phyloP scores from a whole-genome alignment of 331 rosid species.

The Pyrus hybrid region DNA sequence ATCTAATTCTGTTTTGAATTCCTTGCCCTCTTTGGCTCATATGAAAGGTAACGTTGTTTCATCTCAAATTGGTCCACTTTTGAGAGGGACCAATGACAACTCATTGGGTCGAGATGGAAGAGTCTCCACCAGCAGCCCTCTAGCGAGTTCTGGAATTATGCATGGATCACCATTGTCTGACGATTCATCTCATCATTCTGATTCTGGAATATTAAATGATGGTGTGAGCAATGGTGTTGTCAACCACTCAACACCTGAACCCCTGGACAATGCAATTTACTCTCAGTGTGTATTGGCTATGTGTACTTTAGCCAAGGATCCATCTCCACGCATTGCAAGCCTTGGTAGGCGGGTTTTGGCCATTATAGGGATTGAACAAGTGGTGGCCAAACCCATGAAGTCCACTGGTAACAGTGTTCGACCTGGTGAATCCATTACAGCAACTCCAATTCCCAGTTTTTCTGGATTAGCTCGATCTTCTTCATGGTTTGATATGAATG shows the following conservation, averaged over 20 bases:
- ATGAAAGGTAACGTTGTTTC: constrained; percentile 51
- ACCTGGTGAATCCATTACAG: constrained; percentile 35
- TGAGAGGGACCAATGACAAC: constrained; percentile 70
- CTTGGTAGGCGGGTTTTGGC: constrained; percentile 88
- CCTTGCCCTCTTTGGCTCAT: constrained; percentile 76
- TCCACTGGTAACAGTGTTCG: constrained; percentile 28
- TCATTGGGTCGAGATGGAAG: constrained; percentile 64
- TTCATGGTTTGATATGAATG: constrained; percentile 96
- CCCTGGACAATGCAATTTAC: constrained; percentile 67
- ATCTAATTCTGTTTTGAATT: constrained; percentile 58
- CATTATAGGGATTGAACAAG: constrained; percentile 92
- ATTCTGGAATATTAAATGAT: constrained; percentile 84
- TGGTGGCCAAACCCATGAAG: constrained; percentile 73
- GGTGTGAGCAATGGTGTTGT: constrained; percentile 72
- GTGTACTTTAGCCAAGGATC: constrained; percentile 95
- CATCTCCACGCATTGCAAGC: constrained; percentile 88
- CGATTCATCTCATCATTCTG: constrained; percentile 87
- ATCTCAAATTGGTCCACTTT: constrained; percentile 78
- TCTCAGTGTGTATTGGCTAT: constrained; percentile 81
- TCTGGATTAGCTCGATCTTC: constrained; percentile 86
- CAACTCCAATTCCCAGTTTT: constrained; percentile 37
- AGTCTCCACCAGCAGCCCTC: constrained; percentile 88
- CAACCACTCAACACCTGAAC: constrained; percentile 56
- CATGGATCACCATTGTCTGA: constrained; percentile 95
- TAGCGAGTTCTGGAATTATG: constrained; percentile 72